Evolutionary conservation across 306 rosid genomes (phyloP), one percentile per base, ranked within the genome.

Genomic region (Ziziphus jujuba): DNA sequence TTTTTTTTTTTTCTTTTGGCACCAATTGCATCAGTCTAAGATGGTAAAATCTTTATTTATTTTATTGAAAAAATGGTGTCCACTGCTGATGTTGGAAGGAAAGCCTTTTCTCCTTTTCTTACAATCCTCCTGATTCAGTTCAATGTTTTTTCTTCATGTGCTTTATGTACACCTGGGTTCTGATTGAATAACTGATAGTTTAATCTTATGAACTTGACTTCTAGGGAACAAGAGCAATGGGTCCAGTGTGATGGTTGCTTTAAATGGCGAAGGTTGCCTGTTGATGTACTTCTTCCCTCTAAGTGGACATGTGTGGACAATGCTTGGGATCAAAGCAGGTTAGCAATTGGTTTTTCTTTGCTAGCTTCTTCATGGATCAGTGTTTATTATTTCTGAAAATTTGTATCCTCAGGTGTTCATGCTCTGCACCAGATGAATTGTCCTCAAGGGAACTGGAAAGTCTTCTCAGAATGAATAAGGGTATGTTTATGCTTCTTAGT

Each of bases 211-310:
- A 58, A 59, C 65, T 69, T 82, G 77, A 62, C 72, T 63, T 66
- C 63, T 70, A 93, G 99, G 89, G 81, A 80, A 79, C 85, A 75
- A 58, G 99, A 93, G 88, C 99, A 93, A 78, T 93, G 99, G 99
- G 86, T 81, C 57, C 95, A 93, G 77, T 93, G 99, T 73, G 99
- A 93, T 71, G 80, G 66, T 73, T 93, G 99, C 86, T 90, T 81
- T 56, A 93, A 88, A 82, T 93, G 97, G 99, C 80, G 97, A 68
- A 86, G 84, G 79, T 79, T 93, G 77, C 97, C 99, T 2, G 84
- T 88, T 51, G 96, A 93, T 56, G 77, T 87, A 58, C 90, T 90
- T 59, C 76, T 93, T 79, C 91, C 97, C 77, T 84, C 87, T 35
- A 93, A 83, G 72, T 93, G 99, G 99, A 80, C 85, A 5, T 93